Conservation (phyloP, 2,329 filamentous ascomycete species). For the Akanthomyces uredinophilus region DNA sequence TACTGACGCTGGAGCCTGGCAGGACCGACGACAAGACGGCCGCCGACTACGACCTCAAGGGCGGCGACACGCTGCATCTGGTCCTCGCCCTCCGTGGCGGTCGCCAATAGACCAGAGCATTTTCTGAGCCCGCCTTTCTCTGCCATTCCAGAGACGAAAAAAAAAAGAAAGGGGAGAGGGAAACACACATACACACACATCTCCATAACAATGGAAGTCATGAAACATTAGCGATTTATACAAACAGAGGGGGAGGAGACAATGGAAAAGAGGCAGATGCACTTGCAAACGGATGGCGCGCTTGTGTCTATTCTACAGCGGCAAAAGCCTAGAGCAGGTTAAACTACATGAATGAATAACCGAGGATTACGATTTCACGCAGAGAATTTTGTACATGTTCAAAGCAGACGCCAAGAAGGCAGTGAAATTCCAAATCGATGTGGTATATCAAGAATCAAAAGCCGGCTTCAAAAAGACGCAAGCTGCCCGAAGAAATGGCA, state of each 20-base stretch:
- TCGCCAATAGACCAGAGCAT: slow-evolving; percentile 18
- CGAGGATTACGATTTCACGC: not conserved
- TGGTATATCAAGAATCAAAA: too few species aligned
- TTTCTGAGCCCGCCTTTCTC: too few species aligned
- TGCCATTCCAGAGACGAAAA: not conserved
- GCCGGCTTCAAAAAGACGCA: too few species aligned
- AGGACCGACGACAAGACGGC: slow-evolving; percentile 97
- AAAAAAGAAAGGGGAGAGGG: not conserved
- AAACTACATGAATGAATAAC: not conserved
- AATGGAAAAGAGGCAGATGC: not conserved
- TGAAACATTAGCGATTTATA: slow-evolving; percentile 3
- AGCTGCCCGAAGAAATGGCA: too few species aligned
- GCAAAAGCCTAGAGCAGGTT: not conserved
- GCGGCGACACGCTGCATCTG: slow-evolving; percentile 88
- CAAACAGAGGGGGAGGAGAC: not conserved
- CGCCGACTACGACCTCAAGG: slow-evolving; percentile 81
- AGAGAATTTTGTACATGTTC: too few species aligned
- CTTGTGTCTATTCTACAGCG: not conserved
- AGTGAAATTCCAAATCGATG: not conserved
- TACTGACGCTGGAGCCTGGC: not conserved
- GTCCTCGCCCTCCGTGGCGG: slow-evolving; percentile 92
- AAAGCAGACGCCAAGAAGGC: too few species aligned
- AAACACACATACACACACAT: not conserved
- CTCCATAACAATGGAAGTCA: not conserved
- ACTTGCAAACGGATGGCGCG: not conserved